Base-by-base conservation (phyloP, 73 alveolate genomes). In the Tetrahymena malaccensis region DNA sequence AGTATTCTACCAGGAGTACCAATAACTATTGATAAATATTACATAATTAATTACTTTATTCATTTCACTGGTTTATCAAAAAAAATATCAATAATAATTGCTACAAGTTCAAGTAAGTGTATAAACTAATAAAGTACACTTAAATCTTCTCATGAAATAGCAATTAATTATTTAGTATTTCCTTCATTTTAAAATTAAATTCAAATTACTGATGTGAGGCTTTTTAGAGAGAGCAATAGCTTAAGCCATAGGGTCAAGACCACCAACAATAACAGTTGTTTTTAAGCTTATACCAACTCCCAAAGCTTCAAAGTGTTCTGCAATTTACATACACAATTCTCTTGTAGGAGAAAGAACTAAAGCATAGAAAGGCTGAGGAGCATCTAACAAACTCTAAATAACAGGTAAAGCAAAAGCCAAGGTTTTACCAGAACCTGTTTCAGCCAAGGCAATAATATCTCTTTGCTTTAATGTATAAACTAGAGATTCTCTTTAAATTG, bases 1-100 rank as follows among this genome's bases (percentile, higher is more conserved):
- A 99, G 99, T 43, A 99, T 97, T 93, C 99, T 97, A 13, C 99
- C 99, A 12, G 99, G 99, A 15, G 99, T 98, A 25, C 99, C 99
- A 27, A 99, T 97, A 34, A 99, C 97, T 37, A 98, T 97, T 93
- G 55, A 50, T 50, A 50, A 50, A 35, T 35, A 35, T 35, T 3
- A 10, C 0, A 50, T 7, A 40, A 50, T 50, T 50, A 2, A 50
- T 50, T 21, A 2, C 22, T 50, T 15, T 10, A 19, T 50, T 50
- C 83, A 50, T 50, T 50, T 50, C 5, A 8, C 22, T 50, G 27
- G 83, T 2, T 50, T 35, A 10, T 9, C 8, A 25, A 34, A 34
- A 55, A 17, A 3, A n/a, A 8, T 70, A 70, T 27, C 10, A 17
- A 70, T 11, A 70, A 70, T 70, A 31, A 70, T 70, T 70, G 89